Conservation (phyloP, 2,329 filamentous ascomycete species). For the Penicillium sp. region DNA sequence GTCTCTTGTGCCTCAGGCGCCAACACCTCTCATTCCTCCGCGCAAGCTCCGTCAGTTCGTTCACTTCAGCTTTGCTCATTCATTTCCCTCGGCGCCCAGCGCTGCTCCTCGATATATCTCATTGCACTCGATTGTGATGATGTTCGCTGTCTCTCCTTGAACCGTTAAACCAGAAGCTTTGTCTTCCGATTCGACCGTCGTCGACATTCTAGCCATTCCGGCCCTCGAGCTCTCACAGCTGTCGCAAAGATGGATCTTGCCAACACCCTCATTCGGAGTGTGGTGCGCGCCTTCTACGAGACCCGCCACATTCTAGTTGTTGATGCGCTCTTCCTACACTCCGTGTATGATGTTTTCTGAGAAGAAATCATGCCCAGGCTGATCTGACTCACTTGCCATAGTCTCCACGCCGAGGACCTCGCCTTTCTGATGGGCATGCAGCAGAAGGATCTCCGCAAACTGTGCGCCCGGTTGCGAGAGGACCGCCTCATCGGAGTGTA, state of each 20-base stretch:
- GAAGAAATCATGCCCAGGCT: background rate
- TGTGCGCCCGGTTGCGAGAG: slow-evolving; percentile 80
- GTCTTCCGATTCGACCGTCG: slow-evolving; percentile 9
- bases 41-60: background rate
- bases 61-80: background rate
- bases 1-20: background rate
- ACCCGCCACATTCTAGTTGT: slow-evolving; percentile 79
- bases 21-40: slow-evolving; percentile 1
- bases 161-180: slow-evolving; percentile 10
- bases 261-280: slow-evolving; percentile 79
- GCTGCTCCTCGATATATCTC: background rate
- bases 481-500: slow-evolving; percentile 83
- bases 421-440: slow-evolving; percentile 85
- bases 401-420: slow-evolving; percentile 81
- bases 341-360: slow-evolving; percentile 53
- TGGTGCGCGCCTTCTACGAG: slow-evolving; percentile 81
- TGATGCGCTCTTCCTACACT: slow-evolving; percentile 74
- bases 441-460: slow-evolving; percentile 85
- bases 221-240: background rate
- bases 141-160: slow-evolving; percentile 7
- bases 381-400: slow-evolving; percentile 32
- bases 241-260: slow-evolving; percentile 58
- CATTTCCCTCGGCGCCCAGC: background rate
- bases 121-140: slow-evolving; percentile 1
- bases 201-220: background rate